Conservation (phyloP, 2,329 filamentous ascomycete genomes). For the Phoma sp. region DNA sequence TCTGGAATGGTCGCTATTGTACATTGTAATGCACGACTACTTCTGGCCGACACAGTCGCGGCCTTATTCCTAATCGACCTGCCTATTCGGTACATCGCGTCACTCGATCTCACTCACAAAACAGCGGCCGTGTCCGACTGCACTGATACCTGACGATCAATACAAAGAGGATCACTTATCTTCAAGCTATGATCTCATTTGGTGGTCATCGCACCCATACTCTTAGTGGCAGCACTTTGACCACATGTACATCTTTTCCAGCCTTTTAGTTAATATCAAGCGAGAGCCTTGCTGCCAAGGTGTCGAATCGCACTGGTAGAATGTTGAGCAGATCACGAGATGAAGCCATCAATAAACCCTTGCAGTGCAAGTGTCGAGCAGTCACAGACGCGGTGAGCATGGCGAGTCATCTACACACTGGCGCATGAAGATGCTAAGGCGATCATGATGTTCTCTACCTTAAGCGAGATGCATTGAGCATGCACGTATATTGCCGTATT, state of each 20-base stretch:
- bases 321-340: neutral
- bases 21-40: conserved; percentile 19
- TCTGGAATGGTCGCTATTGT: conserved; percentile 25
- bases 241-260: too few species aligned
- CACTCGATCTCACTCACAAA: conserved; percentile 12
- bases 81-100: conserved; percentile 21
- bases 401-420: neutral
- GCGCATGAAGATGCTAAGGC: neutral
- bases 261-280: neutral
- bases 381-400: too few species aligned
- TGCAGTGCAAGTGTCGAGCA: too few species aligned
- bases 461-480: neutral
- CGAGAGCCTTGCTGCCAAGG: neutral
- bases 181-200: conserved; percentile 9
- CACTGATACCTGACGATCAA: conserved; percentile 11
- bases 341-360: too few species aligned
- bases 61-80: conserved; percentile 22
- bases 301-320: neutral
- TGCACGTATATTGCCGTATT: neutral
- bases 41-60: conserved; percentile 18
- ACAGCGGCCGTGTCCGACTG: conserved; percentile 18
- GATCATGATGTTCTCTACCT: neutral
- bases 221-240: neutral
- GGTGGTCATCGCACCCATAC: neutral
- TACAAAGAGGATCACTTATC: neutral